A percentile compares a stretch with the other conserved stretches of the same genome.
phyloP scores from a whole-genome alignment of 1,284 basidiomycete genomes.

The Apiotrichum laibachii region DNA sequence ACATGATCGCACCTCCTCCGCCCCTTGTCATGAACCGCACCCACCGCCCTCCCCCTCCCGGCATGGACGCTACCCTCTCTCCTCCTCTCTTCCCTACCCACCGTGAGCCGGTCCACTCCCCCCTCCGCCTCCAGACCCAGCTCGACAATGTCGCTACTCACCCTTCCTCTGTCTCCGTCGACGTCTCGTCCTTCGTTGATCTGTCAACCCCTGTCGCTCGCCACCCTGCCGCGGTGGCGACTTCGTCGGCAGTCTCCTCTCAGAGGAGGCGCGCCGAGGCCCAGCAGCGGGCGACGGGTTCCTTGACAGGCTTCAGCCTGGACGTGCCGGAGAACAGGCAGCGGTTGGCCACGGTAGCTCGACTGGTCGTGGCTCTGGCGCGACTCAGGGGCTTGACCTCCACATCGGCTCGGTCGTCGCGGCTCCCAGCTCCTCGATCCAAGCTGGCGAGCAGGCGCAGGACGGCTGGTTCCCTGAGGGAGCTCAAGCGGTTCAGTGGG shows the following conservation, averaged over 20 bases:
- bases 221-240: constrained; percentile 51
- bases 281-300: constrained; percentile 51
- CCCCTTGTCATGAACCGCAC: constrained; percentile 6
- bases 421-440: constrained; percentile 5
- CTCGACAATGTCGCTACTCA: constrained; percentile 14
- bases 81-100: constrained; percentile 27
- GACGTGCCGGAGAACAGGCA: constrained; percentile 30
- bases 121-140: constrained; percentile 21
- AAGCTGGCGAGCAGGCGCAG: constrained; percentile 16
- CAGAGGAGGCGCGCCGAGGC: constrained; percentile 30
- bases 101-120: constrained; percentile 18
- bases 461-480: constrained; percentile 22
- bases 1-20: constrained; percentile 6
- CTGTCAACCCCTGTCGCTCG: constrained; percentile 43
- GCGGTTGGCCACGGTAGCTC: constrained; percentile 35
- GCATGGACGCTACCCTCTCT: constrained; percentile 35
- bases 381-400: constrained; percentile 37
- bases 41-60: constrained; percentile 17
- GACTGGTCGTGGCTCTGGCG: constrained; percentile 43
- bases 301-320: constrained; percentile 28
- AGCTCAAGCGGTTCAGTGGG: constrained; percentile 23
- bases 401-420: constrained; percentile 15
- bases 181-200: constrained; percentile 22
- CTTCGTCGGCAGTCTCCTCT: constrained; percentile 26
- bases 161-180: constrained; percentile 13